Conservation (phyloP, 2,329 filamentous ascomycete species). For the Ophiostoma ulmi region DNA sequence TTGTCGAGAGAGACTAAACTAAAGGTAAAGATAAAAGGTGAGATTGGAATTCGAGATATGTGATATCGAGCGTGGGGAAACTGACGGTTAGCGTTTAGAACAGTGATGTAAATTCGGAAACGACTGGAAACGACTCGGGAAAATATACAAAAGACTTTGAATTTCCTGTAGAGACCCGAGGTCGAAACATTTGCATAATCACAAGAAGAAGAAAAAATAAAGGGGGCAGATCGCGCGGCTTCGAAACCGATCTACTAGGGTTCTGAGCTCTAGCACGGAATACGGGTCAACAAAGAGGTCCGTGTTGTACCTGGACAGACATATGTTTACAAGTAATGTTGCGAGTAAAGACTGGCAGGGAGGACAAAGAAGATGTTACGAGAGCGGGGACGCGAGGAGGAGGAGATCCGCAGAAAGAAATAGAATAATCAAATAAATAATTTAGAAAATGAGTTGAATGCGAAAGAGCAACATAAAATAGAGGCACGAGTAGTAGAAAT, state of each 20-base stretch:
- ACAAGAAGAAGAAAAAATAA: not conserved
- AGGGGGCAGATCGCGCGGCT: conserved; percentile 6
- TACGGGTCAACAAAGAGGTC: conserved; percentile 6
- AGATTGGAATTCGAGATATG: not conserved
- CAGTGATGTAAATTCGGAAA: not conserved
- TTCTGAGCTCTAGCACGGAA: not conserved
- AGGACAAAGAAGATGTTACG: conserved; percentile 5
- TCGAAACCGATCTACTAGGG: conserved; percentile 4
- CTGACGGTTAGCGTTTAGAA: not conserved
- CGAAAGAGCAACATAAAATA: too few species aligned
- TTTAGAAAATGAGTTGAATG: too few species aligned
- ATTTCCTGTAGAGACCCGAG: not conserved
- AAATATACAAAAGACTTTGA: not conserved
- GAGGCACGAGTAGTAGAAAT: too few species aligned
- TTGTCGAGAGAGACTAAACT: not conserved
- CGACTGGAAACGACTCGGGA: not conserved
- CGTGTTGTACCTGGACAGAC: not conserved
- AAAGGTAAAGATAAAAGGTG: not conserved
- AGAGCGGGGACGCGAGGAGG: conserved; percentile 3
- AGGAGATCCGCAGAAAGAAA: not conserved
- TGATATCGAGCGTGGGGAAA: not conserved
- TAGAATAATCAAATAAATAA: not conserved
- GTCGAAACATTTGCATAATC: conserved; percentile 9
- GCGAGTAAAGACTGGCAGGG: not conserved
- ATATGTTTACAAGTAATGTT: too few species aligned